Percentiles rank a stretch among this genome's conserved stretches.
These are phyloP conservation scores for Cystofilobasidium macerans DNA, from an alignment of 768 basidiomycete species.

Conservation along the genomic window DNA sequence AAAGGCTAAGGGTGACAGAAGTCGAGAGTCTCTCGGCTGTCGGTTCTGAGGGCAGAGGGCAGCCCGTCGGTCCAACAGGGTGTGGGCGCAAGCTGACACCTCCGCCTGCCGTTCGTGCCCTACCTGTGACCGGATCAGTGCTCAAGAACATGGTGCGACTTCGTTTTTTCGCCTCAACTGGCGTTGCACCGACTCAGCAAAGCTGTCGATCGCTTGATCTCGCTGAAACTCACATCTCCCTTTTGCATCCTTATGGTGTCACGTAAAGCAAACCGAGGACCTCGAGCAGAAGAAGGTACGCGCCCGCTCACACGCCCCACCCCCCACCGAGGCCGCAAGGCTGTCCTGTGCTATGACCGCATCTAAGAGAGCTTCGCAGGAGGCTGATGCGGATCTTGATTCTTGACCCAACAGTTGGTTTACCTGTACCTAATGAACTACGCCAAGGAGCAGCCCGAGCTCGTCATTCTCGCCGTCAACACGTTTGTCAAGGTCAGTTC, in stretches of 20 bases:
- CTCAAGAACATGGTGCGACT: background rate
- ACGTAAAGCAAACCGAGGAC: constrained; percentile 76
- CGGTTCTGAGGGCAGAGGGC: no score
- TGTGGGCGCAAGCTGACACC: background rate
- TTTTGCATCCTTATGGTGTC: constrained; percentile 6
- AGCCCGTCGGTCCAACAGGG: no score
- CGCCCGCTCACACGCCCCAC: background rate
- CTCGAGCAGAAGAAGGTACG: constrained; percentile 85
- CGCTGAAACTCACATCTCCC: background rate
- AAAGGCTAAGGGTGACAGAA: no score
- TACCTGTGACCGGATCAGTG: background rate
- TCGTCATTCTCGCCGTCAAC: constrained; percentile 96
- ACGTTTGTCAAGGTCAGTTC: constrained; percentile 64
- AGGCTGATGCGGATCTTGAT: no score
- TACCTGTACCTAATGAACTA: constrained; percentile 42
- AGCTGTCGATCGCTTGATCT: background rate
- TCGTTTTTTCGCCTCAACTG: no score
- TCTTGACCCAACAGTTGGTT: no score
- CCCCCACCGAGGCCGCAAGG: no score
- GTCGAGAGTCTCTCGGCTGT: no score
- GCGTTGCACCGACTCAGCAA: no score
- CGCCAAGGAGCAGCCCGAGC: constrained; percentile 95
- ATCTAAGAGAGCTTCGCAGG: no score
- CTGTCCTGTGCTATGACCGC: no score
- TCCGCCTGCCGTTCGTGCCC: background rate